Percentiles rank a stretch among this genome's conserved stretches.
phyloP scores from a whole-genome alignment of 1,139 yeast species.

The Saccharomyces hybrid region DNA sequence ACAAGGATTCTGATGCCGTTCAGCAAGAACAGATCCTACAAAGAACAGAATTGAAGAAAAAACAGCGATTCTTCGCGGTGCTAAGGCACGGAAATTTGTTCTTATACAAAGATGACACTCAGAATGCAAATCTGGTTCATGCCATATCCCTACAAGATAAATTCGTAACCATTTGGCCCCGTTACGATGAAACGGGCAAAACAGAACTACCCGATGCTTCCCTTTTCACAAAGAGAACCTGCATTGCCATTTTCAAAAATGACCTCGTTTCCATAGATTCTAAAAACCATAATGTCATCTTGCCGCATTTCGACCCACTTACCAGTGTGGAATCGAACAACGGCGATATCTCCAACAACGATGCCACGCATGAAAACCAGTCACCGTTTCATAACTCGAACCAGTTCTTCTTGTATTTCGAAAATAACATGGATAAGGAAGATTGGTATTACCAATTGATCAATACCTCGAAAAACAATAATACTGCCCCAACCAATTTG shows the following conservation, averaged over 20 bases:
- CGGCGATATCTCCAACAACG: not conserved
- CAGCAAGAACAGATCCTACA: slow-evolving; percentile 15
- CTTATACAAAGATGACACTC: slow-evolving; percentile 56
- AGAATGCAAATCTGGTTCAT: slow-evolving; percentile 52
- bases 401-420: slow-evolving; percentile 62
- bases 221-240: slow-evolving; percentile 68
- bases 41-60: slow-evolving; percentile 32
- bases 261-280: slow-evolving; percentile 9
- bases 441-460: slow-evolving; percentile 85
- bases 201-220: slow-evolving; percentile 55
- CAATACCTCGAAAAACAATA: slow-evolving; percentile 50
- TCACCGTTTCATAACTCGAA: slow-evolving; percentile 8
- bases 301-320: not conserved
- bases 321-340: not conserved
- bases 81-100: slow-evolving; percentile 81
- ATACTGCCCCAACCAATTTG: slow-evolving; percentile 6
- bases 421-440: slow-evolving; percentile 73
- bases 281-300: not conserved
- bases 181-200: slow-evolving; percentile 27
- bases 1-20: slow-evolving; percentile 13
- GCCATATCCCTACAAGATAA: slow-evolving; percentile 69
- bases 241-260: slow-evolving; percentile 58
- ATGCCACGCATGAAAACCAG: not conserved
- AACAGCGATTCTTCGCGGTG: slow-evolving; percentile 59
- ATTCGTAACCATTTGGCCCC: slow-evolving; percentile 82